Evolutionary conservation across 139 green algal species (phyloP), one percentile per base, ranked within the genome.

Genomic region (Ettlia oleoabundans): DNA sequence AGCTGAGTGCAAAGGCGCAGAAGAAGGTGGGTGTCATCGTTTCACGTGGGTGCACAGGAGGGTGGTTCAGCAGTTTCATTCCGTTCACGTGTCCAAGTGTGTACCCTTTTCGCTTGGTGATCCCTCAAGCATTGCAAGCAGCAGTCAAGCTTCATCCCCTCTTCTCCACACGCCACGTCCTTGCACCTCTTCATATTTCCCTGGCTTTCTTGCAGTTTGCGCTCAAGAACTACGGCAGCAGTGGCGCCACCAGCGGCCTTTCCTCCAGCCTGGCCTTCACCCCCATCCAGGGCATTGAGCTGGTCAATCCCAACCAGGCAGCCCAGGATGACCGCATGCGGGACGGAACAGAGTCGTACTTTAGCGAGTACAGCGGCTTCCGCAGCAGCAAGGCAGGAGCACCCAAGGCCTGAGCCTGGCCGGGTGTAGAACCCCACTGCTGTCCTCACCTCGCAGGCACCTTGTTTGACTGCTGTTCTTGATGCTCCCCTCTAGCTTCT

Each of bases 241-340:
- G 86, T 28, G 90, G 88, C 41, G 87, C 81, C 43, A 94, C 89
- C 33, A 92, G 83, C 13, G 95, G 96, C 7, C 78, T 98, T 7
- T 92, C 92, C 10, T 97, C 95, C 4, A 93, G 90, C 9, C 84
- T 99, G 35, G 96, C 96, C 4, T 99, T 99, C 91, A 99, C 96
- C 0, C 96, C 97, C 30, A 92, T 99, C 38, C 96, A 98, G 92
- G 95, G 95, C 77, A 98, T 98, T 64, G 95, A 98, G 93, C 86
- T 98, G 63, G 89, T 88, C 43, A 96, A 98, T 82, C 95, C 94
- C 0, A 51, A 61, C 65, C 63, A 84, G 41, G 82, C 76, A 10
- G 42, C 67, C 58, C 84, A 86, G 35, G 72, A 83, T 47, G 87
- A 93, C 19, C 71, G 51, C 32, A 55, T 86, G 69, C 78, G 84